Evolutionary conservation across 306 rosid species (phyloP), one percentile per base, ranked within the genome.

Genomic region (Amphicarpaea edgeworthii): DNA sequence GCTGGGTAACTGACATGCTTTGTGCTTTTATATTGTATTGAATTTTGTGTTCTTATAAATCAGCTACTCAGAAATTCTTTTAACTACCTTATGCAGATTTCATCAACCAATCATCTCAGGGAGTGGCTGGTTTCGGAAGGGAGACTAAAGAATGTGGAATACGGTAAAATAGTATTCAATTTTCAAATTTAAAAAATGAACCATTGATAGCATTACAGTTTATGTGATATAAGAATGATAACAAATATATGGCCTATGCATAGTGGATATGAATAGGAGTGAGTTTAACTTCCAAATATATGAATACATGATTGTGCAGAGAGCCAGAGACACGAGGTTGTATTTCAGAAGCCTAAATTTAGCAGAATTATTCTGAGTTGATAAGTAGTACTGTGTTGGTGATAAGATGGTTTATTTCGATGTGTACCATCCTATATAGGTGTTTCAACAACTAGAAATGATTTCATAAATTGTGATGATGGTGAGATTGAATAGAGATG

Each of bases 101-200:
- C 78, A 81, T 76, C 71, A 72, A 53, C 79, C 61, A 40, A 76
- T 75, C 83, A 28, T 68, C 57, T 24, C 70, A 51, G 0, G 77
- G 68, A 42, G 75, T 73, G 69, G 50, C 75, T 79, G 57, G 73
- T 79, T 67, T 75, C 75, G 73, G 73, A 72, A 69, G 54, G 47
- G 89, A 64, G 49, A 45, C 81, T 60, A 76, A 80, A 66, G 85
- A 88, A 72, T 73, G 82, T 82, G 82, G 66, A 58, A 80, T 68
- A 65, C 78, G 97, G 98, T 93, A 76, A 86, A 75, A 73, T 38
- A 72, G 38, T 41, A 15, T 23, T 53, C 68, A 28, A 28, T 50
- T 76, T 42, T 76, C n/a, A 41, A 49, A 19, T 30, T 51, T 51
- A 30, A 51, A 51, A 26, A 73, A 14, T 11, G 32, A 69, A 45